Evolutionary conservation across 768 basidiomycete species (phyloP).

Genomic region (Piloderma croceum): DNA sequence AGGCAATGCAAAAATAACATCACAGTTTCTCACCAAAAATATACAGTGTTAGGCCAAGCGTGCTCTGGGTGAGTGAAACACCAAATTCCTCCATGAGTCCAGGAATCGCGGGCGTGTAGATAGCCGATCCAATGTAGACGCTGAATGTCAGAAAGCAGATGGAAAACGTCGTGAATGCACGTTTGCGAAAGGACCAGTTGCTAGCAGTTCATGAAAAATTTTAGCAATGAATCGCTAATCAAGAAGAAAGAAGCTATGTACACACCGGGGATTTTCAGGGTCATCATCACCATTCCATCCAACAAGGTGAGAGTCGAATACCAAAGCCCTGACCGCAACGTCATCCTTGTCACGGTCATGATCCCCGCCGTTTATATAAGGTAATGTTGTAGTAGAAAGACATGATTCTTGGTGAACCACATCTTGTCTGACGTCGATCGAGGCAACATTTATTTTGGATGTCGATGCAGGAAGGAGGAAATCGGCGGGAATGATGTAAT

Average conservation of each 20-base stretch:
- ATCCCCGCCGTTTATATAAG: conserved; percentile 7
- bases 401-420: no score
- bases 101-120: conserved; percentile 27
- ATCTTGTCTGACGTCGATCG: no score
- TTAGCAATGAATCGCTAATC: no score
- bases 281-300: conserved; percentile 25
- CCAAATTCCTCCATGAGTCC: conserved; percentile 7
- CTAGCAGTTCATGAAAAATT: conserved; percentile 11
- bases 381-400: no score
- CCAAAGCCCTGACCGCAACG: conserved; percentile 1
- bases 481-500: conserved; percentile 8
- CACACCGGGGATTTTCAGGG: conserved; percentile 22
- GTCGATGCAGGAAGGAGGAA: conserved; percentile 7
- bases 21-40: no score
- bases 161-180: conserved; percentile 26
- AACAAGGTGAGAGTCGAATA: conserved; percentile 18
- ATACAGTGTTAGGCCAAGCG: background rate
- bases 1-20: no score
- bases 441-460: no score
- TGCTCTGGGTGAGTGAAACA: conserved; percentile 1
- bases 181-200: conserved; percentile 27
- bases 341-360: conserved; percentile 3
- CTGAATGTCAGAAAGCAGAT: no score
- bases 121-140: no score
- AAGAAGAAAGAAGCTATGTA: background rate